A percentile compares a stretch with the other conserved stretches of the same genome.
These are phyloP conservation scores for Sarocladium strictum DNA, from an alignment of 2,329 filamentous ascomycete species.

Conservation along the genomic window DNA sequence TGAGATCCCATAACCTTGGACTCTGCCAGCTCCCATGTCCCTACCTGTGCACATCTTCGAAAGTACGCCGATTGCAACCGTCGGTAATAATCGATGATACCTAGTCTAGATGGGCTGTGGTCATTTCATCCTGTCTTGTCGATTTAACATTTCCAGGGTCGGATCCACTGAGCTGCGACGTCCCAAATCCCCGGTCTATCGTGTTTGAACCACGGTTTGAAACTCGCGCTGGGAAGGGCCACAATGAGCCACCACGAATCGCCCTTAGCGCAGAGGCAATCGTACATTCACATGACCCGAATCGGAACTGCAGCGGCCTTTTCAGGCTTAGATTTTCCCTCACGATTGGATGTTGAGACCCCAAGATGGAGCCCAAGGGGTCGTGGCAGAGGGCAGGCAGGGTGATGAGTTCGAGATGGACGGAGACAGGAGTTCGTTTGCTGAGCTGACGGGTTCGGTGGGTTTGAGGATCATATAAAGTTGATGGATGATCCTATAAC, in stretches of 20 bases:
- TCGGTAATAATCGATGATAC: neutral
- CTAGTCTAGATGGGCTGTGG: neutral
- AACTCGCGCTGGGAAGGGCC: neutral
- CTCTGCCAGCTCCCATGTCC: too few relatives aligned
- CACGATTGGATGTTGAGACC: neutral
- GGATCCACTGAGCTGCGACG: conserved; percentile 1
- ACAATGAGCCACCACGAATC: neutral
- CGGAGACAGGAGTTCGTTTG: too few relatives aligned
- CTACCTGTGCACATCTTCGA: neutral
- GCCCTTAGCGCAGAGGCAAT: neutral
- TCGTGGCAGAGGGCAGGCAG: neutral
- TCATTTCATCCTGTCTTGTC: neutral
- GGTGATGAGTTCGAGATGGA: neutral
- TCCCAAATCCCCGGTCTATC: neutral
- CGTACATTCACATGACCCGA: too few relatives aligned
- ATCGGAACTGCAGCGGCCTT: neutral
- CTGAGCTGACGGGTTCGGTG: neutral
- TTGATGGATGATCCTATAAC: neutral
- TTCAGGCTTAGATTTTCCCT: neutral
- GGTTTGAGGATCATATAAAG: neutral
- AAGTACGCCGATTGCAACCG: neutral
- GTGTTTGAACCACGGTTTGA: conserved; percentile 5
- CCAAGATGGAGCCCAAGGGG: neutral
- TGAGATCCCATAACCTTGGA: too few relatives aligned
- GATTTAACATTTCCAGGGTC: neutral